These are phyloP conservation scores for Lumnitzera littorea DNA, from an alignment of 345 rosid genomes.

Conservation along the genomic window DNA sequence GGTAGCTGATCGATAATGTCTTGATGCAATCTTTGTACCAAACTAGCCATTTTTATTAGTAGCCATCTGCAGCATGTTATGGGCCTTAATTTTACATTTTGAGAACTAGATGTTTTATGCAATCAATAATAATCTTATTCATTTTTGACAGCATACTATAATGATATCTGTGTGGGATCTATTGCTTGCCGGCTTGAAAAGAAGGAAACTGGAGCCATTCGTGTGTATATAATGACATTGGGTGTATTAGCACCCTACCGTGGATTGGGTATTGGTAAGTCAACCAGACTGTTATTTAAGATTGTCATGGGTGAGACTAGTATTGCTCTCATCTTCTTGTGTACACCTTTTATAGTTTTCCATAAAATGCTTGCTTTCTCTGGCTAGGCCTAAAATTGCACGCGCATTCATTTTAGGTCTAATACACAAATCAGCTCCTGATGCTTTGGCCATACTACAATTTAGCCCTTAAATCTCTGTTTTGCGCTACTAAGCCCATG, in stretches of 20 bases:
- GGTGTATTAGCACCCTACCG: conserved; percentile 98
- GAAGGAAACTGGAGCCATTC: conserved; percentile 65
- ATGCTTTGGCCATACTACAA: no score
- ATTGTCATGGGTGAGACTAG: no score
- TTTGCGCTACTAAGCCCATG: no score
- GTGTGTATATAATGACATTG: conserved; percentile 92
- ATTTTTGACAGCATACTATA: conserved; percentile 63
- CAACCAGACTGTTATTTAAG: conserved; percentile 1
- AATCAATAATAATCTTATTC: conserved; percentile 6
- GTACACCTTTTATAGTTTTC: not conserved
- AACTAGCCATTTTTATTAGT: no score
- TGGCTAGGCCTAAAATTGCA: no score
- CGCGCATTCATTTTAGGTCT: no score
- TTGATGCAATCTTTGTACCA: no score
- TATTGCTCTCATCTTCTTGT: not conserved
- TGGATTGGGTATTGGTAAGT: conserved; percentile 89
- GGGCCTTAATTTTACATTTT: not conserved
- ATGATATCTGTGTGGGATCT: conserved; percentile 92
- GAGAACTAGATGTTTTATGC: not conserved
- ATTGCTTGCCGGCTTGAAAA: conserved; percentile 95
- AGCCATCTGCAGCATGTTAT: no score
- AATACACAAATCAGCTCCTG: no score
- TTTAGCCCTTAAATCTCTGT: not conserved
- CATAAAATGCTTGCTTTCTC: no score
- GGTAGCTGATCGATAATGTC: no score